These are phyloP conservation scores for Paramecium octaurelia DNA, from an alignment of 73 alveolate genomes.

Conservation along the genomic window DNA sequence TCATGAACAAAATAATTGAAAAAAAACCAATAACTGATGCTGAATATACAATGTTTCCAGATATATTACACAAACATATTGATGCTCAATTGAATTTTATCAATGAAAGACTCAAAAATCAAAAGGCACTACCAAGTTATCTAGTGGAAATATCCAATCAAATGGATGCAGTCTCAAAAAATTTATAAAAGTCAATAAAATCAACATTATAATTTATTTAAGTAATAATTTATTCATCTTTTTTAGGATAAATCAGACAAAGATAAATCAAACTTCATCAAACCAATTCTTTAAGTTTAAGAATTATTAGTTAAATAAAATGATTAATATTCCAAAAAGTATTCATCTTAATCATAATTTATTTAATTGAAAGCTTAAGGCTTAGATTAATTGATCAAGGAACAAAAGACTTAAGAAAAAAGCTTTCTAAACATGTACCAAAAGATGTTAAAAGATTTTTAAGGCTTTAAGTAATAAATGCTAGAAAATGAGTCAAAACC, in stretches of 20 bases:
- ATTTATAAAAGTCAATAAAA: not conserved
- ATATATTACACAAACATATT: conserved; percentile 2
- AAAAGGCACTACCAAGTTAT: not conserved
- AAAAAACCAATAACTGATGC: not conserved
- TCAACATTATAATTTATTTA: not conserved
- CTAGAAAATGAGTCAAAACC: not conserved
- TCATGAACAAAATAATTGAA: not conserved
- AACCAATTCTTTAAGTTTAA: not conserved
- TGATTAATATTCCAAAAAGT: not conserved
- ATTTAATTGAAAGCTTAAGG: not conserved
- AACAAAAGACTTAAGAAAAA: not conserved
- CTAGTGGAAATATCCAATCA: not conserved
- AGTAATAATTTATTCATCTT: not conserved
- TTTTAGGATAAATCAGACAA: conserved; percentile 3
- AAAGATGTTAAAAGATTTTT: conserved; percentile 28
- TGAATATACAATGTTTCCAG: conserved; percentile 13
- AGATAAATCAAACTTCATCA: not conserved
- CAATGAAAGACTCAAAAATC: conserved; percentile 17
- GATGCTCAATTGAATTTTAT: not conserved
- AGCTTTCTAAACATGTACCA: conserved; percentile 1
- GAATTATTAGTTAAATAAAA: not conserved
- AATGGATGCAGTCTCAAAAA: not conserved
- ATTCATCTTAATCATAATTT: not conserved
- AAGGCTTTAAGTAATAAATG: not conserved
- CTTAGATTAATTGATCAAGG: not conserved